Evolutionary conservation across 2,329 filamentous ascomycete species (phyloP).

Genomic region (Talaromyces verruculosus): DNA sequence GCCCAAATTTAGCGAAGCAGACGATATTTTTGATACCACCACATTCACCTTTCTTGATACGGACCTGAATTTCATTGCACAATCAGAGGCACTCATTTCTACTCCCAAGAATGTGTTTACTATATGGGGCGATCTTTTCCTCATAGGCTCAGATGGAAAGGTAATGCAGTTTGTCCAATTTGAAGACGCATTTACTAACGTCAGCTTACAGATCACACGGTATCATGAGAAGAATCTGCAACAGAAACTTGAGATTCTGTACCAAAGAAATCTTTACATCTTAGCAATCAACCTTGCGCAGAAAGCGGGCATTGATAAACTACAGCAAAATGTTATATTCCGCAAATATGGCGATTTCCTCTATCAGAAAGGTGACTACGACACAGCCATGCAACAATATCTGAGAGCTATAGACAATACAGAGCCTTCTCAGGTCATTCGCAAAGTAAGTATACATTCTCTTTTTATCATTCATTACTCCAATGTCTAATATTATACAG

Average conservation of each 20-base stretch:
- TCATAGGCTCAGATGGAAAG: conserved; percentile 91
- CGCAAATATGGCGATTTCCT: conserved; percentile 90
- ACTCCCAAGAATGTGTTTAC: conserved; percentile 77
- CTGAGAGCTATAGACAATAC: conserved; percentile 94
- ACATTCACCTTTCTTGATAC: conserved; percentile 91
- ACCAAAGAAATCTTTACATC: conserved; percentile 88
- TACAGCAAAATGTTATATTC: conserved; percentile 88
- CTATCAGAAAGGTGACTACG: conserved; percentile 93
- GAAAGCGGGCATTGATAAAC: conserved; percentile 74
- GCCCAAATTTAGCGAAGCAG: conserved; percentile 72
- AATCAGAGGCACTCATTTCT: conserved; percentile 80
- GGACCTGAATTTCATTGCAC: conserved; percentile 83
- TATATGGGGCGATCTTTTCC: conserved; percentile 88
- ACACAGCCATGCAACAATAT: conserved; percentile 99
- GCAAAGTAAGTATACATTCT: conserved; percentile 62
- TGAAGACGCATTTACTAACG: conserved; percentile 4
- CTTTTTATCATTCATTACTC: not conserved
- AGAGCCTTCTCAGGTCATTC: conserved; percentile 92
- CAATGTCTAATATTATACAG: conserved; percentile 43
- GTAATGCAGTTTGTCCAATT: conserved; percentile 46
- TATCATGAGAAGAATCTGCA: conserved; percentile 90
- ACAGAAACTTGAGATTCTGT: conserved; percentile 89
- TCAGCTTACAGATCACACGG: conserved; percentile 64
- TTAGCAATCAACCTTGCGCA: conserved; percentile 90
- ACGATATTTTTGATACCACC: conserved; percentile 80